These are phyloP conservation scores for Lyophyllum semitale DNA, from an alignment of 768 basidiomycete genomes.

Conservation along the genomic window DNA sequence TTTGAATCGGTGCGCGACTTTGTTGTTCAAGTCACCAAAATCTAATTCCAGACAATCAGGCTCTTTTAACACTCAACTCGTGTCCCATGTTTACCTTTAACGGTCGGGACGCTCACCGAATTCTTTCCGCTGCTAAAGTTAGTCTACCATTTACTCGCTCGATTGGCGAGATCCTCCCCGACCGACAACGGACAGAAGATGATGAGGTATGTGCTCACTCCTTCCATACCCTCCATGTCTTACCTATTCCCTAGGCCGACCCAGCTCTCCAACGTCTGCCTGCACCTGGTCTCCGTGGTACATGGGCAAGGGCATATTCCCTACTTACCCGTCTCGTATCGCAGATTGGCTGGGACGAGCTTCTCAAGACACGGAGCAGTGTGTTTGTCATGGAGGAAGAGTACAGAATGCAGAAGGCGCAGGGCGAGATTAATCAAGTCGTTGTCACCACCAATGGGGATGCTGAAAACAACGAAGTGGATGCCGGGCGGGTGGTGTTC, in stretches of 20 bases:
- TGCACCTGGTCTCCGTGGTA: slow-evolving; percentile 91
- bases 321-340: slow-evolving; percentile 89
- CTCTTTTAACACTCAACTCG: slow-evolving; percentile 93
- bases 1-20: slow-evolving; percentile 67
- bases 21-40: not conserved
- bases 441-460: slow-evolving; percentile 24
- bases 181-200: slow-evolving; percentile 78
- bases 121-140: slow-evolving; percentile 74
- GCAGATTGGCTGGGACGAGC: slow-evolving; percentile 98
- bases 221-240: not conserved
- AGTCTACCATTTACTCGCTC: slow-evolving; percentile 86
- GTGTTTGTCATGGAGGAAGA: slow-evolving; percentile 99
- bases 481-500: slow-evolving; percentile 44
- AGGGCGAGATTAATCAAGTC: slow-evolving; percentile 60
- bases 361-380: slow-evolving; percentile 88
- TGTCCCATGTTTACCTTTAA: slow-evolving; percentile 99
- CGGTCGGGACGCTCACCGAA: slow-evolving; percentile 90
- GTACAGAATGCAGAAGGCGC: slow-evolving; percentile 94
- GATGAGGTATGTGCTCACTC: slow-evolving; percentile 61
- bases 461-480: slow-evolving; percentile 27
- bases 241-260: slow-evolving; percentile 62
- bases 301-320: slow-evolving; percentile 93
- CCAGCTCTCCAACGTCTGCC: slow-evolving; percentile 93
- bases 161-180: slow-evolving; percentile 90
- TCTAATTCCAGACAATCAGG: slow-evolving; percentile 36